phyloP scores from a whole-genome alignment of 148 eudicot genomes.

The Chenopodium album region DNA sequence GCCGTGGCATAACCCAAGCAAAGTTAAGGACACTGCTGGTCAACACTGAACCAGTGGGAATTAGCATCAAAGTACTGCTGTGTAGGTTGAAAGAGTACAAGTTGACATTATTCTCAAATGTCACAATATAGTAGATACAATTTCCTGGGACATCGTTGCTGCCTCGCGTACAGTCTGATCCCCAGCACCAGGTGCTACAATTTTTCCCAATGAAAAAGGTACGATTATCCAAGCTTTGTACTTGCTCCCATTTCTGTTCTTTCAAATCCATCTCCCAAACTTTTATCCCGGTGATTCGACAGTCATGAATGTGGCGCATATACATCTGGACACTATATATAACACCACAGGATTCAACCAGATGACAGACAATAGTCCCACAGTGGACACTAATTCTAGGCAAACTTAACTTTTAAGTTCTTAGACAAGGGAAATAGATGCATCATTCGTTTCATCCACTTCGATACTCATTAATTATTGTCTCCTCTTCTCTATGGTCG shows the following conservation, averaged over 20 bases:
- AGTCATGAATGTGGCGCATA: neutral
- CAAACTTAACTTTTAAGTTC: neutral
- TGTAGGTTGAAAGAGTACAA: neutral
- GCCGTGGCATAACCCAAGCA: slow-evolving; percentile 6
- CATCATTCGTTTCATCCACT: neutral
- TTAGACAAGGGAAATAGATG: neutral
- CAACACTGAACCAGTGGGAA: neutral
- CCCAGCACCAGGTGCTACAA: slow-evolving; percentile 18
- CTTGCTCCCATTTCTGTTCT: neutral
- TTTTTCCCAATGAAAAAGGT: neutral
- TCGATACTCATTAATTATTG: neutral
- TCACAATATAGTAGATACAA: slow-evolving; percentile 1
- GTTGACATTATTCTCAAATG: too few relatives aligned
- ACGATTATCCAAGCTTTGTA: neutral
- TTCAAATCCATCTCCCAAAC: slow-evolving; percentile 19
- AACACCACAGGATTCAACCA: slow-evolving; percentile 11
- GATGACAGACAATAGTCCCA: neutral
- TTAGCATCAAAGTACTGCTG: neutral
- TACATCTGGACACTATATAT: neutral
- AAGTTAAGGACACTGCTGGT: neutral
- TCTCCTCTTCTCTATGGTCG: neutral
- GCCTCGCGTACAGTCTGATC: neutral
- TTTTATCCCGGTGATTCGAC: neutral
- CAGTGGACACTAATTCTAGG: neutral
- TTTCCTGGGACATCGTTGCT: neutral